Evolutionary conservation across 495 filamentous ascomycete species (phyloP).

Genomic region (Chaetomium cochliodes): DNA sequence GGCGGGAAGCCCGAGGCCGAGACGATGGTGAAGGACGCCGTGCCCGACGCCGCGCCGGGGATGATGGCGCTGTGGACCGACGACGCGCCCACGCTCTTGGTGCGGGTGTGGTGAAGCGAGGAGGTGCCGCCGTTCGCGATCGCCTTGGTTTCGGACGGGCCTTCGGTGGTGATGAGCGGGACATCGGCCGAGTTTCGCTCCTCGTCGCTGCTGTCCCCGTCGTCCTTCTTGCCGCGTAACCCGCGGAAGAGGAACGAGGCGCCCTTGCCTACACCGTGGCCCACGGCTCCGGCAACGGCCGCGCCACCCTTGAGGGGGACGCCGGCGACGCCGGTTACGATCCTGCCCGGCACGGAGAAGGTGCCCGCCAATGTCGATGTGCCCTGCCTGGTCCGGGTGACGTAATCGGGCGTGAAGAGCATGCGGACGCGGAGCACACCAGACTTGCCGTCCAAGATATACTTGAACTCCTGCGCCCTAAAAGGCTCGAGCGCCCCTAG

Average conservation of each 20-base stretch:
- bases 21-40: slow-evolving; percentile 75
- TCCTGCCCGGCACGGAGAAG: slow-evolving; percentile 85
- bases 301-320: slow-evolving; percentile 82
- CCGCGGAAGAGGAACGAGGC: slow-evolving; percentile 82
- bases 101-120: slow-evolving; percentile 57
- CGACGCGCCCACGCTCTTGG: slow-evolving; percentile 63
- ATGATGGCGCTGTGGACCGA: slow-evolving; percentile 58
- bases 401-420: slow-evolving; percentile 92
- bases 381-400: slow-evolving; percentile 82
- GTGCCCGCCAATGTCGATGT: slow-evolving; percentile 92
- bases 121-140: slow-evolving; percentile 41
- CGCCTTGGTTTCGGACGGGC: slow-evolving; percentile 39
- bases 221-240: slow-evolving; percentile 62
- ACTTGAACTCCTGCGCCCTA: slow-evolving; percentile 63
- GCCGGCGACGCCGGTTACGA: slow-evolving; percentile 73
- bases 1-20: slow-evolving; percentile 76
- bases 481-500: slow-evolving; percentile 84
- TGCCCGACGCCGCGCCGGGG: slow-evolving; percentile 62
- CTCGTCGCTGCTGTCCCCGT: slow-evolving; percentile 33
- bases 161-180: slow-evolving; percentile 47
- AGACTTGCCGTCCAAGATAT: slow-evolving; percentile 85
- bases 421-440: slow-evolving; percentile 78
- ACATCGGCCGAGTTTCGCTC: slow-evolving; percentile 36
- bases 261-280: slow-evolving; percentile 79
- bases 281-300: slow-evolving; percentile 40